A percentile compares a stretch with the other conserved stretches of the same genome.
phyloP scores from a whole-genome alignment of 371 early-diverging fungal species.

The Apophysomyces variabilis region DNA sequence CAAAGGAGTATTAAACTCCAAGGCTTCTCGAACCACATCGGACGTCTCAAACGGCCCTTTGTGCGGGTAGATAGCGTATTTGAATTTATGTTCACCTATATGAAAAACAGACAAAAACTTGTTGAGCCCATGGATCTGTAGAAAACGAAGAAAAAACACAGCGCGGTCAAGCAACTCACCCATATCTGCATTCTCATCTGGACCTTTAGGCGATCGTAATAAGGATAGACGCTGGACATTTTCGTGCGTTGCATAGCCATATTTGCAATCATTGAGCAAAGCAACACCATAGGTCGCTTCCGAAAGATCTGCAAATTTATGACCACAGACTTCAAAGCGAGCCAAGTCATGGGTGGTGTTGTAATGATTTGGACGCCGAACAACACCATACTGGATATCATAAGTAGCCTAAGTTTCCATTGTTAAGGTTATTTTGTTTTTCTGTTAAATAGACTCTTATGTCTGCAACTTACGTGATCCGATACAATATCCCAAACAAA shows the following conservation, averaged over 20 bases:
- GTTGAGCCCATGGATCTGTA: neutral
- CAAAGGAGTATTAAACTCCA: conserved; percentile 88
- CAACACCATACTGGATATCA: conserved; percentile 92
- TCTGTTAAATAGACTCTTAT: neutral
- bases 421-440: neutral
- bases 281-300: conserved; percentile 96
- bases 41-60: conserved; percentile 75
- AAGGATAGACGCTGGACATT: conserved; percentile 85
- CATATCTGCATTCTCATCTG: conserved; percentile 70
- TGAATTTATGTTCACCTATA: conserved; percentile 73
- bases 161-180: conserved; percentile 27
- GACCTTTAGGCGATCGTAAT: conserved; percentile 87
- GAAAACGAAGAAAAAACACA: neutral
- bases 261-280: conserved; percentile 92
- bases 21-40: conserved; percentile 82
- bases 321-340: conserved; percentile 80
- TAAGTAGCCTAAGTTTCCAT: conserved; percentile 74
- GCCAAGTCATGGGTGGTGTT: conserved; percentile 94
- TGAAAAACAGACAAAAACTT: neutral
- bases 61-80: conserved; percentile 93
- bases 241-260: conserved; percentile 83
- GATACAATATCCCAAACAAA: conserved; percentile 85
- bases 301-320: conserved; percentile 94
- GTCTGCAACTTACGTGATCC: conserved; percentile 58
- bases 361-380: conserved; percentile 92